A percentile compares a stretch with the other conserved stretches of the same genome.
Evolutionary conservation across 345 rosid species (phyloP).

Genomic region (Cardamine chenopodiifolia): DNA sequence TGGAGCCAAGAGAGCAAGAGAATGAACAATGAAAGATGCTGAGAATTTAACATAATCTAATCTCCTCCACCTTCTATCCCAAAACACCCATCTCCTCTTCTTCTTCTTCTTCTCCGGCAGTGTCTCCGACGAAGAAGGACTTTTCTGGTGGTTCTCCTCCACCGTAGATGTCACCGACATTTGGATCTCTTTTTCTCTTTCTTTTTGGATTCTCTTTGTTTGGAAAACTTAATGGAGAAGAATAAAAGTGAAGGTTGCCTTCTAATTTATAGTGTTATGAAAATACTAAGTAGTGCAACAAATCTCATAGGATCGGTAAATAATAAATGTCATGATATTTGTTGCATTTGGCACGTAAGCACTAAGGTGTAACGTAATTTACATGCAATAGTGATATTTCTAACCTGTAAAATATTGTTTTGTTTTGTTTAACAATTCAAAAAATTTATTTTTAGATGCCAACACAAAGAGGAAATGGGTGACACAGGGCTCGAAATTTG

Average conservation of each 20-base stretch:
- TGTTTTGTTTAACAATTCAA: neutral
- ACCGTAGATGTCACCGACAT: conserved; percentile 44
- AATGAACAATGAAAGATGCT: conserved; percentile 60
- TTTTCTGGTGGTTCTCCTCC: conserved; percentile 41
- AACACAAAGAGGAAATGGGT: conserved; percentile 6
- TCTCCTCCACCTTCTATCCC: conserved; percentile 63
- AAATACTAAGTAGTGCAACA: neutral
- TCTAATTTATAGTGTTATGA: conserved; percentile 29
- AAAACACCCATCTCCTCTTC: conserved; percentile 48
- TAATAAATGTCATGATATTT: conserved; percentile 41
- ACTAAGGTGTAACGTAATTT: conserved; percentile 4
- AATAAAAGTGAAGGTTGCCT: conserved; percentile 15
- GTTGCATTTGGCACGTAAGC: conserved; percentile 38
- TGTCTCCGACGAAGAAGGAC: neutral
- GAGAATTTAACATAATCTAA: conserved; percentile 56
- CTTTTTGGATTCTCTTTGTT: neutral
- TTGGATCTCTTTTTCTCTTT: neutral
- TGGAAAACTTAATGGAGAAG: conserved; percentile 18
- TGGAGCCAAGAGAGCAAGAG: conserved; percentile 70
- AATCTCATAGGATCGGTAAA: conserved; percentile 25
- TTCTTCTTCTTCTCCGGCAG: conserved; percentile 50
- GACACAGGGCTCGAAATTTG: conserved; percentile 39
- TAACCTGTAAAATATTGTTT: conserved; percentile 1
- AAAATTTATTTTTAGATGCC: conserved; percentile 38
- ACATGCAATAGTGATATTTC: conserved; percentile 28